Percentiles rank a stretch among this genome's conserved stretches.
These are phyloP conservation scores for Endocarpon pusillum DNA, from an alignment of 495 filamentous ascomycete genomes.

Conservation along the genomic window DNA sequence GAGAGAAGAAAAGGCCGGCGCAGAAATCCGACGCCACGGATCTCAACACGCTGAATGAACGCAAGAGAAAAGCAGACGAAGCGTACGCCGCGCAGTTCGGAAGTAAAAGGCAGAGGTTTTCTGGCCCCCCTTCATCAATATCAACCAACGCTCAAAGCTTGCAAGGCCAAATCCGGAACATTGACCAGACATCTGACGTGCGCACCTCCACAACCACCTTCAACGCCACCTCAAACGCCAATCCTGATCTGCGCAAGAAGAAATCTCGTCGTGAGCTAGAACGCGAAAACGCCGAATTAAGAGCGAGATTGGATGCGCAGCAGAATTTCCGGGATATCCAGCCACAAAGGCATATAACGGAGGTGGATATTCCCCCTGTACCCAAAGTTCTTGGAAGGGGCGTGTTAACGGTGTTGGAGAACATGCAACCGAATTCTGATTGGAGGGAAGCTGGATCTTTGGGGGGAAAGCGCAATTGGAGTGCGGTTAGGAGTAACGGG, in stretches of 20 bases:
- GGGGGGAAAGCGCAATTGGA: neutral
- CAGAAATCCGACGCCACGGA: neutral
- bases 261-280: neutral
- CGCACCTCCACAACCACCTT: neutral
- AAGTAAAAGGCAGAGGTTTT: neutral
- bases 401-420: neutral
- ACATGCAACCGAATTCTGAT: neutral
- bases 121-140: neutral
- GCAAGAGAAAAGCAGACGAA: slow-evolving; percentile 1
- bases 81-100: slow-evolving; percentile 1
- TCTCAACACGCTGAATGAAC: slow-evolving; percentile 1
- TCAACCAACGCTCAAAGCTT: neutral
- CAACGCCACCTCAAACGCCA: neutral
- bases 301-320: neutral
- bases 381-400: neutral
- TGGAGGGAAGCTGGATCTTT: slow-evolving; percentile 1
- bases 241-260: neutral
- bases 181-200: neutral
- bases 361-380: neutral
- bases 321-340: neutral
- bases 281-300: neutral
- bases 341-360: neutral
- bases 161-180: neutral
- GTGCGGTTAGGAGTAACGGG: neutral
- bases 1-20: neutral